Conservation (phyloP, 2,329 filamentous ascomycete species). For the Nigrospora oryzae region DNA sequence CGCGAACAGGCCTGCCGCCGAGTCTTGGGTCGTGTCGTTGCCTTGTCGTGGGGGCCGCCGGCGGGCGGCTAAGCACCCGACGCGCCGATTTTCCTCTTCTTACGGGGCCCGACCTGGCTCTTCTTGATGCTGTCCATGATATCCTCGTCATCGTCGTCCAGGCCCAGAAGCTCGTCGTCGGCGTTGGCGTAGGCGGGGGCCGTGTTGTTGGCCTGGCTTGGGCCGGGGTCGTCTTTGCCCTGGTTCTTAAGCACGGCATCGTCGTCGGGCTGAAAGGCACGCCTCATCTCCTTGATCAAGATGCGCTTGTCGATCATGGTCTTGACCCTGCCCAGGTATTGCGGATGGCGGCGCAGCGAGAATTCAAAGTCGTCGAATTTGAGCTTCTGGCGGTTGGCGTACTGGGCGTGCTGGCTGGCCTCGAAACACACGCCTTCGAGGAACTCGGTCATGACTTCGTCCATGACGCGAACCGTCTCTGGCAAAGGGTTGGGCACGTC, state of each 20-base stretch:
- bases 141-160: slow-evolving; percentile 8
- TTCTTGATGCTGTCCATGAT: slow-evolving; percentile 5
- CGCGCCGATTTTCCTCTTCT: slow-evolving; percentile 4
- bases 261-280: slow-evolving; percentile 63
- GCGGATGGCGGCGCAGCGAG: slow-evolving; percentile 75
- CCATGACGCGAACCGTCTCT: slow-evolving; percentile 76
- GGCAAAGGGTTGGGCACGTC: slow-evolving; percentile 71
- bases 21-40: no score
- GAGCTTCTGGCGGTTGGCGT: slow-evolving; percentile 87
- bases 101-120: not conserved
- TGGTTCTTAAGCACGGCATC: slow-evolving; percentile 38
- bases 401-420: slow-evolving; percentile 76
- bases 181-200: slow-evolving; percentile 2
- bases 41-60: not conserved
- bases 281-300: slow-evolving; percentile 75
- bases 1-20: no score
- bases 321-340: slow-evolving; percentile 80
- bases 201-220: slow-evolving; percentile 21
- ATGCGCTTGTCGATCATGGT: slow-evolving; percentile 85
- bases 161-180: slow-evolving; percentile 22
- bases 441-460: slow-evolving; percentile 95
- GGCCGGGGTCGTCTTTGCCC: slow-evolving; percentile 12
- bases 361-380: slow-evolving; percentile 98
- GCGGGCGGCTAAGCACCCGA: not conserved
- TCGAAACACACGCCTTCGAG: slow-evolving; percentile 90